Conservation (phyloP, 106 monocot species). For the Xerophyta viscosa region DNA sequence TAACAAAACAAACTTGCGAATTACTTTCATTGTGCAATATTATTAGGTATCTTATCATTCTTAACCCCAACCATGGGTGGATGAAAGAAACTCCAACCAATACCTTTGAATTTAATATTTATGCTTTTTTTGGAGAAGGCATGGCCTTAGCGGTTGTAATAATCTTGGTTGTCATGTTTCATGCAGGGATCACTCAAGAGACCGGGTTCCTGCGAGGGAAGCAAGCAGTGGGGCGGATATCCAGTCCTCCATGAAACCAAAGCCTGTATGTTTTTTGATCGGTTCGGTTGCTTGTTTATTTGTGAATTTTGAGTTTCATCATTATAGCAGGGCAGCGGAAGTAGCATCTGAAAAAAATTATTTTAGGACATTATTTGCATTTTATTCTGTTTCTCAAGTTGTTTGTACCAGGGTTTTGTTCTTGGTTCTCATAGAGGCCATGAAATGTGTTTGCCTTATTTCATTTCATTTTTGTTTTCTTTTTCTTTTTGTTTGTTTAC, state of each 20-base stretch:
- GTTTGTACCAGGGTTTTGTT: neutral
- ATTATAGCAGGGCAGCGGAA: neutral
- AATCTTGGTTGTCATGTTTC: neutral
- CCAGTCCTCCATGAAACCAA: slow-evolving; percentile 32
- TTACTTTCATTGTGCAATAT: too few relatives aligned
- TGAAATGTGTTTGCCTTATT: too few relatives aligned
- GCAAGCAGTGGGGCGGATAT: slow-evolving; percentile 22
- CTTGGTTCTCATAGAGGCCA: too few relatives aligned
- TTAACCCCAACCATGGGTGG: too few relatives aligned
- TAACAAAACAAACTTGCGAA: too few relatives aligned
- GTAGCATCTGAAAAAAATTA: neutral
- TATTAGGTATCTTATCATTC: too few relatives aligned
- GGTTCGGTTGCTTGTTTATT: slow-evolving; percentile 18
- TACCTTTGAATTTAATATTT: too few relatives aligned
- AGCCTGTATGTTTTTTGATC: slow-evolving; percentile 64
- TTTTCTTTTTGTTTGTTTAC: too few relatives aligned
- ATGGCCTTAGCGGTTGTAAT: neutral
- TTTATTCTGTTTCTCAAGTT: neutral
- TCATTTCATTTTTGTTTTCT: too few relatives aligned
- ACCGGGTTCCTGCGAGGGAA: slow-evolving; percentile 40
- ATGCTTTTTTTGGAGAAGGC: neutral
- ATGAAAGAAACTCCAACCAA: too few relatives aligned
- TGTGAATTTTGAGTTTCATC: slow-evolving; percentile 16
- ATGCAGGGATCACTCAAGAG: slow-evolving; percentile 47
- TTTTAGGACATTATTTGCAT: neutral